Evolutionary conservation across 176 grass and related monocot species (phyloP), one percentile per base, ranked within the genome.

Genomic region (Melocanna baccifera): DNA sequence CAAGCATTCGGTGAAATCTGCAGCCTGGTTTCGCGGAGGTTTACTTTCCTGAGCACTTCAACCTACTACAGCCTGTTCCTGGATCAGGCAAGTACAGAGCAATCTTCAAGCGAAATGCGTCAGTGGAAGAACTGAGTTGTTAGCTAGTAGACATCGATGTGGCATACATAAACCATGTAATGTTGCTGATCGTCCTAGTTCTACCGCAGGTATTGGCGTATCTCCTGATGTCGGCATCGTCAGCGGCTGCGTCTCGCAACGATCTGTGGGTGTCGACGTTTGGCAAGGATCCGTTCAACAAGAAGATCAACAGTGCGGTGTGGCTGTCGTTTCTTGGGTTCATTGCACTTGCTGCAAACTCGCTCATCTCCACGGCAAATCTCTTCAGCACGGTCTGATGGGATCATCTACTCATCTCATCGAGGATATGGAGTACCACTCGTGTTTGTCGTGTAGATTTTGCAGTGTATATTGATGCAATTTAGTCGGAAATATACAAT

Each of bases 251-350:
- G 55, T 98, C 96, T 1, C 93, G 86, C 36, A 84, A 89, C 37
- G 87, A 98, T 64, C 85, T 96, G 53, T 98, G 96, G 96, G 86
- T 96, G 53, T 77, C 96, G 43, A 90, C 86, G 67, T 98, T 98
- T 47, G 93, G 96, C 53, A 87, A 79, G 28, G 96, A 98, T 7
- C 69, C 83, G 6, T 98, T 98, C 89, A 94, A 89, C 14, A 87
- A 51, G 85, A 96, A 88, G 83, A 91, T 95, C 63, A 96, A 58
- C 48, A 87, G 32, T 73, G 86, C 96, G 0, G 71, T 96, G 50
- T 92, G 85, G 58, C 65, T 98, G 39, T 95, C 96, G 4, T 96
- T 96, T 89, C 56, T 98, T 4, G 96, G 70, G 22, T 94, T 98
- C 83, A 59, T 98, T 11, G 78, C 69, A 12, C 81, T 98, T 42